A percentile compares a stretch with the other conserved stretches of the same genome.
Conservation (phyloP, 2,329 filamentous ascomycete genomes). For the Colletotrichum chrysophilum region DNA sequence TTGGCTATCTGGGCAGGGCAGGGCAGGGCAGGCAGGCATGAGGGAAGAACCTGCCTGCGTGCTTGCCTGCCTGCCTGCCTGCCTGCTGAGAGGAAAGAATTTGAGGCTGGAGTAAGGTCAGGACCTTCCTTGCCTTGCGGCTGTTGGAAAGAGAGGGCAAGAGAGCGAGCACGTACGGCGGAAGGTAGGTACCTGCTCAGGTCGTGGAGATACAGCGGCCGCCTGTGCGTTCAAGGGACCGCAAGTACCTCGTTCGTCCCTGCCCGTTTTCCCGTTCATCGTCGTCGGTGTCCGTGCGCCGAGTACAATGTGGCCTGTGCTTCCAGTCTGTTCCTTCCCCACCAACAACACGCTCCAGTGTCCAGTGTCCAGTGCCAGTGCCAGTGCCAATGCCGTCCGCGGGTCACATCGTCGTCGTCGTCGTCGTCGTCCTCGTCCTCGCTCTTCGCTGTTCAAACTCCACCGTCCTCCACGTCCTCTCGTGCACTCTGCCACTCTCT, state of each 20-base stretch:
- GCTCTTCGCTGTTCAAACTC: not conserved
- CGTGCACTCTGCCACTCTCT: not conserved
- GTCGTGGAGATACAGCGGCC: constrained; percentile 13
- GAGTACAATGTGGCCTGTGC: not conserved
- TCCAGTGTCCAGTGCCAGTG: not conserved
- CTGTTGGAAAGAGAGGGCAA: not conserved
- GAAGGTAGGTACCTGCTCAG: not conserved
- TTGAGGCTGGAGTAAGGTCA: not conserved
- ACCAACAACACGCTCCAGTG: not conserved
- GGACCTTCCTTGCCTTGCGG: not conserved
- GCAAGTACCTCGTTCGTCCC: not conserved
- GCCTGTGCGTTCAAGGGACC: constrained; percentile 8
- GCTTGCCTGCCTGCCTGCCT: not conserved
- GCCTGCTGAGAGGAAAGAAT: not conserved
- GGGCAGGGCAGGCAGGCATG: not conserved
- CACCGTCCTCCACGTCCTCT: not conserved
- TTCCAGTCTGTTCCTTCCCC: not conserved
- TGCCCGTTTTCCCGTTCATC: not conserved
- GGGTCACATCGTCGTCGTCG: not conserved
- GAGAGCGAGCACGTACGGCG: not conserved
- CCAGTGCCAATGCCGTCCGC: not conserved
- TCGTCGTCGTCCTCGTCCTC: not conserved
- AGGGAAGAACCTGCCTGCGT: not conserved
- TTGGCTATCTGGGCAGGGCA: not conserved
- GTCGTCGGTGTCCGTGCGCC: not conserved